Evolutionary conservation across 148 eudicot species (phyloP).

Genomic region (Cornus suecica): DNA sequence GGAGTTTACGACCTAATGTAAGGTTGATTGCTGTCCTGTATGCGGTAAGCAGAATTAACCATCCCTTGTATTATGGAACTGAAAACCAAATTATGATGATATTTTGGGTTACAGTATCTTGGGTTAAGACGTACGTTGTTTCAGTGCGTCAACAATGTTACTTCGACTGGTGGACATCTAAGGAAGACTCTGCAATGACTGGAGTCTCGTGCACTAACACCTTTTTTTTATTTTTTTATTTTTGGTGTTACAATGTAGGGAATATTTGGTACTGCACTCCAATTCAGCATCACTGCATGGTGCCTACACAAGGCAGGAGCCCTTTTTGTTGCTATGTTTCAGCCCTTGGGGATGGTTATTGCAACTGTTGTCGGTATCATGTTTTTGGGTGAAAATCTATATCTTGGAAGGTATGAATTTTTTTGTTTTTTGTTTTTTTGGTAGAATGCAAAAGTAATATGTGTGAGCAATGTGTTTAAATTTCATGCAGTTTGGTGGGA

Average conservation of each 20-base stretch:
- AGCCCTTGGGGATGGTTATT: constrained; percentile 74
- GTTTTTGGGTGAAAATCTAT: constrained; percentile 54
- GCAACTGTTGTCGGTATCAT: constrained; percentile 52
- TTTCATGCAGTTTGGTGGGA: constrained; percentile 62
- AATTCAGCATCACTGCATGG: constrained; percentile 63
- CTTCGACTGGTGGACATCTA: neutral
- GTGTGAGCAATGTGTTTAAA: neutral
- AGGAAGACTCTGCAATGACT: too few relatives aligned
- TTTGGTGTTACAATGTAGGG: constrained; percentile 38
- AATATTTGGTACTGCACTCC: constrained; percentile 62
- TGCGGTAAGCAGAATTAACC: constrained; percentile 48
- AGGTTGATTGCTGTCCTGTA: constrained; percentile 63
- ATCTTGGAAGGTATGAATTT: constrained; percentile 67
- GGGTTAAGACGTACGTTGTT: too few relatives aligned
- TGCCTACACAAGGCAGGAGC: constrained; percentile 74
- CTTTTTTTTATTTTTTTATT: neutral
- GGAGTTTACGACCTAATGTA: constrained; percentile 56
- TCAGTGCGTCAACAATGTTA: neutral
- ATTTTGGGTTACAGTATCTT: too few relatives aligned
- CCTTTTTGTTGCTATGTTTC: constrained; percentile 77
- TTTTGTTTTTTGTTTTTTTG: neutral
- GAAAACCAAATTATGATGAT: too few relatives aligned
- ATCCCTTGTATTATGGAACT: neutral
- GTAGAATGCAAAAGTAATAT: neutral
- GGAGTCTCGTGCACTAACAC: too few relatives aligned